Base-by-base conservation (phyloP, 257 asterid species). In the Solanum sparsipilum region DNA sequence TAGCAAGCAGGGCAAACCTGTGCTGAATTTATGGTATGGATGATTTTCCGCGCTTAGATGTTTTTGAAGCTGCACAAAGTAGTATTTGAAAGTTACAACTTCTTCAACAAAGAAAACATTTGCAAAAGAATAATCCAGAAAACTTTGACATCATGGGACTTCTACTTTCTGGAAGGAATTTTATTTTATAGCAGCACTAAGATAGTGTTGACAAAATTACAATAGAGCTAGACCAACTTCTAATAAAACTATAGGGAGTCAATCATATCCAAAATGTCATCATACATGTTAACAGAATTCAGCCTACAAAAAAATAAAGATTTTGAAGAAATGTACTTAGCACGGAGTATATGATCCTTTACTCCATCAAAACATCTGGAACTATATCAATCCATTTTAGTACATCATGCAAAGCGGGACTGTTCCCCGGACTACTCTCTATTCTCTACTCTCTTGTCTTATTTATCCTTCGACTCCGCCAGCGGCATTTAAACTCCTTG, bases 11-110 rank as follows among this genome's bases (percentile, higher is more conserved):
- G 31, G 60, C 92, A 84, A 91, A 97, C 99, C 99, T 93, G 99
- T 96, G 95, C 98, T 95, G 91, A 97, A 96, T 93, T 96, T 97
- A 93, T 97, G 98, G 92, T 93, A 97, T 35, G 98, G 98, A 91
- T 97, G 98, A 90, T 90, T 93, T 87, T 93, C 89, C 84, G 89
- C 92, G 74, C 97, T 95, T 68, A 97, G 85, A 93, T 97, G 98
- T 90, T 97, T 97, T 92, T 97, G 98, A 76, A 97, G 98, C 99
- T 97, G 99, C 90, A 89, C 31, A 85, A 48, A 85, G 25, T 46
- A 63, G 76, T 38, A 87, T 74, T 74, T 65, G 36, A 8, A 89
- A 71, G 81, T 85, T 74, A 70, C 89, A 84, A 41, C 88, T 87
- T 76, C 85, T 88, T 73, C 78, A 25, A 29, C 34, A 65, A 85